Evolutionary conservation across 2,329 filamentous ascomycete genomes (phyloP), one percentile per base, ranked within the genome.

Genomic region (Ceratocystis lukuohia): DNA sequence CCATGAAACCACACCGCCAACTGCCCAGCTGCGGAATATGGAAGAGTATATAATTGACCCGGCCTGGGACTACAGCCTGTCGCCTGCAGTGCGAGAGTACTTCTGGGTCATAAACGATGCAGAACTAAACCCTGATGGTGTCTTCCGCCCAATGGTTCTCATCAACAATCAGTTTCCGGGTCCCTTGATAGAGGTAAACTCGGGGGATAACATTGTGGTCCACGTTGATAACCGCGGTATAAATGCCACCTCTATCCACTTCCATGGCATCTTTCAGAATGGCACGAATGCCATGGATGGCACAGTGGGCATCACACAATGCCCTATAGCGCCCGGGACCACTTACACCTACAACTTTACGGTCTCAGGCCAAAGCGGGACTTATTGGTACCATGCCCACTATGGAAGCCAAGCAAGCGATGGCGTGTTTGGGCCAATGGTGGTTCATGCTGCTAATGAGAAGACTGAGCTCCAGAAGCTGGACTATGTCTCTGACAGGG

Each of bases 181-280:
- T 0, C 89, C 89, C 5, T 74, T 88, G 57, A 83, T 94, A 59
- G 83, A 89, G 69, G 84, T 85, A 69, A 89, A 88, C 70, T 84
- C 88, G 69, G 88, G 87, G 22, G 89, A 94, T 70, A 84, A 81
- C 0, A 74, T 94, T 7, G 74, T 89, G 2, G 83, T 91, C 56
- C 83, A 88, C 41, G 79, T 91, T 63, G 76, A 83, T 70, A 93
- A 93, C 70, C 79, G 81, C 25, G 82, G 88, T 0, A 77, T 78
- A 12, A 88, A 91, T 70, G 82, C 80, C 12, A 87, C 86, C 7
- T 82, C 80, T 46, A 78, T 92, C 4, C 89, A 93, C 72, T 92
- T 88, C 73, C 89, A 93, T 70, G 89, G 89, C 17, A 80, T 93
- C 69, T 90, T 84, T 72, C 88, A 91, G 72, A 89, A 89, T 70